These are phyloP conservation scores for Saccharomyces uvarum DNA, from an alignment of 1,139 yeast species.

Conservation along the genomic window DNA sequence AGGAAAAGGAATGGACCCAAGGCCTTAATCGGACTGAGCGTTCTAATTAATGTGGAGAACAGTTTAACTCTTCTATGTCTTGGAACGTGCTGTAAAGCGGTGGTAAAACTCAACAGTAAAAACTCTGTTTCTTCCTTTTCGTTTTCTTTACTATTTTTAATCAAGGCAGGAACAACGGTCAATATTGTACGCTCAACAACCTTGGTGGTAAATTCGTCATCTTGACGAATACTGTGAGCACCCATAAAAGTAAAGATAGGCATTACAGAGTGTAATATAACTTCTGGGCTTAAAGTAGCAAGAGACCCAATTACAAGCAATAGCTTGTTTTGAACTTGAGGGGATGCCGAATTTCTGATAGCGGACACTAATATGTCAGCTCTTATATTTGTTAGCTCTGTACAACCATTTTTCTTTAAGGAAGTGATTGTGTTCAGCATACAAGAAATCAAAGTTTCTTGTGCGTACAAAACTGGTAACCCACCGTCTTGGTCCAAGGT, in stretches of 20 bases:
- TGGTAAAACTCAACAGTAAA: constrained; percentile 76
- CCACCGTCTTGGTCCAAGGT: constrained; percentile 87
- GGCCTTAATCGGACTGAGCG: constrained; percentile 64
- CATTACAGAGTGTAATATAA: constrained; percentile 92
- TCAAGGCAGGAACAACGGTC: constrained; percentile 85
- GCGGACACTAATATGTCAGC: constrained; percentile 88
- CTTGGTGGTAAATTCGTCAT: constrained; percentile 86
- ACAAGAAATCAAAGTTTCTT: constrained; percentile 83
- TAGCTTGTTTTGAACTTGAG: constrained; percentile 88
- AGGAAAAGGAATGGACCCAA: constrained; percentile 68
- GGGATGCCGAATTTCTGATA: constrained; percentile 80
- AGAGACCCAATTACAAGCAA: constrained; percentile 78
- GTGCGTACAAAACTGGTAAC: constrained; percentile 82
- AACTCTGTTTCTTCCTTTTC: constrained; percentile 67
- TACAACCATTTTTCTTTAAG: constrained; percentile 37
- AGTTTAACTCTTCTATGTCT: constrained; percentile 88
- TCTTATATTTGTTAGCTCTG: constrained; percentile 66
- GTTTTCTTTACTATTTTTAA: constrained; percentile 47
- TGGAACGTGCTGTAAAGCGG: constrained; percentile 93
- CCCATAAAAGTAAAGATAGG: constrained; percentile 99
- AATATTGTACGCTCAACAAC: constrained; percentile 90
- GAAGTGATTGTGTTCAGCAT: constrained; percentile 63
- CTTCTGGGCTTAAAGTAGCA: constrained; percentile 84
- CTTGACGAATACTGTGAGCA: constrained; percentile 92
- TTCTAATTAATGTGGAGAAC: constrained; percentile 67